These are phyloP conservation scores for Tylopilus sp. DNA, from an alignment of 768 basidiomycete species.

Conservation along the genomic window DNA sequence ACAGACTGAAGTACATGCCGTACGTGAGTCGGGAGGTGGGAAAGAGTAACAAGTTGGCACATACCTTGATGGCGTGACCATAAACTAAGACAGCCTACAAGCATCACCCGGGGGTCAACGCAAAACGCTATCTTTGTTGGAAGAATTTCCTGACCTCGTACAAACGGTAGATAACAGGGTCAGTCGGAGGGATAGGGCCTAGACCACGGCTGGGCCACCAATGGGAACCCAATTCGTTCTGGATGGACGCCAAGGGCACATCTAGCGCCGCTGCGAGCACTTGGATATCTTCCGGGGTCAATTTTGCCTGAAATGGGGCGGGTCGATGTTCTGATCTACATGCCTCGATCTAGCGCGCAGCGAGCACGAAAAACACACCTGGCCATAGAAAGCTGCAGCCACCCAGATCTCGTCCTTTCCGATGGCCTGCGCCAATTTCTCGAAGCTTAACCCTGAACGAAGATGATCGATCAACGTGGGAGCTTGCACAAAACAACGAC, in stretches of 20 bases:
- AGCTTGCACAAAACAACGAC: not conserved
- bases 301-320: slow-evolving; percentile 53
- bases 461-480: slow-evolving; percentile 2
- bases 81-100: slow-evolving; percentile 68
- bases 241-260: slow-evolving; percentile 37
- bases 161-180: slow-evolving; percentile 78
- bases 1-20: slow-evolving; percentile 43
- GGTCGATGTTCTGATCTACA: not conserved
- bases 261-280: slow-evolving; percentile 50
- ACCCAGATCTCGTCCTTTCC: slow-evolving; percentile 80
- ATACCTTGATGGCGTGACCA: slow-evolving; percentile 74
- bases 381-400: slow-evolving; percentile 78
- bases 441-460: slow-evolving; percentile 60
- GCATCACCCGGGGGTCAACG: not conserved
- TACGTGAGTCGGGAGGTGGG: not conserved
- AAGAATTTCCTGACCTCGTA: slow-evolving; percentile 56
- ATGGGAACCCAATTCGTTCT: slow-evolving; percentile 50
- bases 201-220: slow-evolving; percentile 76
- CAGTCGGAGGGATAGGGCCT: slow-evolving; percentile 68
- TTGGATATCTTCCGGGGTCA: slow-evolving; percentile 54
- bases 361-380: slow-evolving; percentile 39
- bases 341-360: not conserved
- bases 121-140: not conserved
- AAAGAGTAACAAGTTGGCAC: slow-evolving; percentile 1
- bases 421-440: slow-evolving; percentile 60